Conservation (phyloP, 345 rosid species). For the Melaleuca alternifolia region DNA sequence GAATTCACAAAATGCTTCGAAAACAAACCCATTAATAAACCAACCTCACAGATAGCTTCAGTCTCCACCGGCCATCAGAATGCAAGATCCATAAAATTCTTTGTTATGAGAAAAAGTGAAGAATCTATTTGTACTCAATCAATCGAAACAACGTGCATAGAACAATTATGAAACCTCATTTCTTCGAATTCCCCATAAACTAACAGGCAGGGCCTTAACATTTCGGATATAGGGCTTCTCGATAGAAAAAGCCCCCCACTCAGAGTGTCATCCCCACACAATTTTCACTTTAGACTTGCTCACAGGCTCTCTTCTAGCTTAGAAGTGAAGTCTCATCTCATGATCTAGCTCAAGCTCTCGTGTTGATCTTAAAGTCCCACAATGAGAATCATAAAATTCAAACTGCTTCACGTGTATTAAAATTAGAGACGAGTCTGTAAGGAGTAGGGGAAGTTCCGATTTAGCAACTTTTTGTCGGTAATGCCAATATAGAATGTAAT, state of each 20-base stretch:
- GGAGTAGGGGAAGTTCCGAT: background rate
- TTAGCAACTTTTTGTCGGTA: background rate
- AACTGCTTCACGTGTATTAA: background rate
- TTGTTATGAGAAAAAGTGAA: no score
- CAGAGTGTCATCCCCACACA: background rate
- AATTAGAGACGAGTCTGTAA: background rate
- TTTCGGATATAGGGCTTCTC: background rate
- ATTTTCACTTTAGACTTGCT: no score
- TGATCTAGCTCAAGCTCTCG: background rate
- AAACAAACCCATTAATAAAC: background rate
- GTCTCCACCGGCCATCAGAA: background rate
- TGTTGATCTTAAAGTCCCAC: background rate
- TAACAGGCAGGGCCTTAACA: background rate
- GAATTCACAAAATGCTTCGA: background rate
- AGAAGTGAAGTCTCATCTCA: background rate
- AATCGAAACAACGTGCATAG: rapidly evolving
- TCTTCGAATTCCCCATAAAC: background rate
- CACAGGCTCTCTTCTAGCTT: background rate
- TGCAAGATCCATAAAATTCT: no score
- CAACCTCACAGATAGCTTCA: rapidly evolving
- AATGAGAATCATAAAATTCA: background rate
- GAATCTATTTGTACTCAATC: background rate
- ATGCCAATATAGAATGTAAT: background rate
- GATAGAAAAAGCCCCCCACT: background rate
- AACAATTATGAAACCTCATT: background rate